Base-by-base conservation (phyloP, 1,284 basidiomycete genomes). In the Termitomyces sp. region DNA sequence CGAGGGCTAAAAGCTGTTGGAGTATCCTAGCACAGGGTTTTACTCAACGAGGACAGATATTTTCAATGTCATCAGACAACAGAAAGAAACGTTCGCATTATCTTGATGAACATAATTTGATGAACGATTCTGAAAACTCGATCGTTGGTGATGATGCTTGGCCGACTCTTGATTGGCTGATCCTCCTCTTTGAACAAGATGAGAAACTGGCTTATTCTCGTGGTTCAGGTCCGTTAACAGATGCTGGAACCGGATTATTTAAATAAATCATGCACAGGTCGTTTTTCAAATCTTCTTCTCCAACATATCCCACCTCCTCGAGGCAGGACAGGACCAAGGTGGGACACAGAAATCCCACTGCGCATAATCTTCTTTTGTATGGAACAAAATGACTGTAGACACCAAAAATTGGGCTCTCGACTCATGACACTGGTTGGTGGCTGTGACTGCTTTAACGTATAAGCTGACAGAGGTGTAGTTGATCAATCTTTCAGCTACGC, bases 101-200 rank as follows among this genome's bases (percentile, higher is more conserved):
- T 46, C 50, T 45, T 37, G 65, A 67, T 28, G 65, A 62, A 19
- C 60, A 65, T 35, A 65, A 66, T 16, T 59, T 64, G 31, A 61
- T 48, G 37, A 62, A 46, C 52, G 52, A 45, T 50, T 57, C 64
- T 9, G 65, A 69, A 31, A 68, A 67, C 34, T 62, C 65, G 34
- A 62, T 75, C 28, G 73, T 88, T 26, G 79, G 78, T 26, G 72
- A 77, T 49, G 68, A 81, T 57, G 79, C 84, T 9, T 89, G 86
- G 86, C 74, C 76, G 28, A 64, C 83, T 18, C 71, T 89, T 18
- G 76, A 80, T 21, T 88, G 83, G 81, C 60, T 88, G 2, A 44
- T 89, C n/a, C 60, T 66, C 19, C 55, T 87, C 14, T 84, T 87
- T 56, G 84, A 89, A 63, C 77, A 74, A 58, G 85, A 88, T 57